Evolutionary conservation across 108 stramenopile genomes (phyloP), one percentile per base, ranked within the genome.

Genomic region (Skeletonema potamos): DNA sequence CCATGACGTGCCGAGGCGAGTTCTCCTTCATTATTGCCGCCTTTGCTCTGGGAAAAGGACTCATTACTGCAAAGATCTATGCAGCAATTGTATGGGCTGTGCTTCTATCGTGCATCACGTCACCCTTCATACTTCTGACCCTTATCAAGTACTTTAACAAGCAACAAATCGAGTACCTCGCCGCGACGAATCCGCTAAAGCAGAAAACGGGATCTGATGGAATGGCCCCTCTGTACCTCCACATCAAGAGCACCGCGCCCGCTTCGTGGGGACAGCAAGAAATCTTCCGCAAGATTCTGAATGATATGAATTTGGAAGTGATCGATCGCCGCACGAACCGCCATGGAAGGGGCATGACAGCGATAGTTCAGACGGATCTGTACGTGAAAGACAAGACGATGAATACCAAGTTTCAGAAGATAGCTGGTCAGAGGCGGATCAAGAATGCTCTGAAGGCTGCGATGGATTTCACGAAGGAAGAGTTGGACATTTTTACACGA

Each of bases 1-100:
- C 79, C 29, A 80, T 84, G 83, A 79, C 81, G 13, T 82, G 78
- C 26, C 65, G 78, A 20, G 84, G 84, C 51, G 84, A 85, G 41
- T 85, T 85, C 60, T 70, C 60, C 18, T 77, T 85, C 34, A 79
- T 85, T 43, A 70, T 85, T 66, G 84, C 84, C 15, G 70, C 78
- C 0, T 85, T 74, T 82, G 76, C 80, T 13, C 26, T 85, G 12
- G 77, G 77, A 20, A 62, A 85, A 74, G 84, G 81, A 18, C 62
- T 85, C 17, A 76, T 82, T 37, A 65, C 51, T 41, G 48, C 60
- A 5, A 36, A 74, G 24, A 51, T 70, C 20, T 85, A 85, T 58
- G 44, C 76, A 15, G 62, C 77, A 10, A 73, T 85, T 27, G 68
- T 85, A 8, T 79, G 72, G 43, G 84, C 84, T 11, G 70, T 85